These are phyloP conservation scores for Kickxella alabastrina DNA, from an alignment of 192 early-diverging fungal genomes.

Conservation along the genomic window DNA sequence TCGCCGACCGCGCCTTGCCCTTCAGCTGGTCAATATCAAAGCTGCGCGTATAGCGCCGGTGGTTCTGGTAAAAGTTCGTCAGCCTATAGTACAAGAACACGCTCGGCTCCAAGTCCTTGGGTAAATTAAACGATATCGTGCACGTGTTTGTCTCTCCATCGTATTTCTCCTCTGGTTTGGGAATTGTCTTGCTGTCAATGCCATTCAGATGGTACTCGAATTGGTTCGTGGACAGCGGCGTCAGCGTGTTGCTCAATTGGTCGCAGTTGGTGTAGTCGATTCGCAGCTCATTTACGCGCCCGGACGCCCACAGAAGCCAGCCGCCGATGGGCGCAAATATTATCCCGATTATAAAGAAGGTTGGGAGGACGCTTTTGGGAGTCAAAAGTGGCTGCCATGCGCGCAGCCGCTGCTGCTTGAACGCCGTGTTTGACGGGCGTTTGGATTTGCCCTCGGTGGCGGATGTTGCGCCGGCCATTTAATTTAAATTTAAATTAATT, in stretches of 20 bases:
- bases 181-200: conserved; percentile 23
- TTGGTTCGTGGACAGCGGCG: conserved; percentile 2
- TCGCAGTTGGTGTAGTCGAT: conserved; percentile 95
- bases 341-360: conserved; percentile 90
- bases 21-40: conserved; percentile 78
- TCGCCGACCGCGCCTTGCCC: conserved; percentile 53
- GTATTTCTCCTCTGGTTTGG: conserved; percentile 51
- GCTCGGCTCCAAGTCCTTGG: conserved; percentile 62
- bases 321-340: conserved; percentile 96
- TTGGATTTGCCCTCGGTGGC: conserved; percentile 30
- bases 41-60: conserved; percentile 92
- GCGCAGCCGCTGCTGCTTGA: conserved; percentile 98
- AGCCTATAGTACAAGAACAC: conserved; percentile 94
- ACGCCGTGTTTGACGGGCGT: conserved; percentile 76
- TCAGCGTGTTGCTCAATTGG: conserved; percentile 13
- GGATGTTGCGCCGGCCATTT: conserved; percentile 31
- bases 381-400: conserved; percentile 99
- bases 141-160: conserved; percentile 54
- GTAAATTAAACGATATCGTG: conserved; percentile 69
- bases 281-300: conserved; percentile 78
- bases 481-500: background rate
- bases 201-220: conserved; percentile 47
- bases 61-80: conserved; percentile 99
- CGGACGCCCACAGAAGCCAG: conserved; percentile 81
- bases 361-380: conserved; percentile 95